Conservation (phyloP, 345 rosid genomes). For the Populus tremula region DNA sequence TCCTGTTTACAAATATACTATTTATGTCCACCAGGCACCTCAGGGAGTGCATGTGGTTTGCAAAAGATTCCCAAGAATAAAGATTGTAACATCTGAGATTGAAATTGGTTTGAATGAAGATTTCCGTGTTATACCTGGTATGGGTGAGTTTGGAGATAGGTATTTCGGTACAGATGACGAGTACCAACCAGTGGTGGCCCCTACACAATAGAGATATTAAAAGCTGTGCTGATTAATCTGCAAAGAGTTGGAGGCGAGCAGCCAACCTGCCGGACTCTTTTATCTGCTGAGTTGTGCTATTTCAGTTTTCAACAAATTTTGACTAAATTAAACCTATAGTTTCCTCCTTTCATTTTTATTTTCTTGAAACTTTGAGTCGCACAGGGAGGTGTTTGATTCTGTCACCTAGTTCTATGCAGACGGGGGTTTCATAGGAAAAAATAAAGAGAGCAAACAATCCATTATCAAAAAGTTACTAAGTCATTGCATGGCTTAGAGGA, state of each 20-base stretch:
- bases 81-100: constrained; percentile 98
- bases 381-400: background rate
- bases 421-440: constrained; percentile 10
- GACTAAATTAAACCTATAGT: constrained; percentile 24
- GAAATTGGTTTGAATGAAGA: constrained; percentile 86
- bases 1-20: constrained; percentile 1
- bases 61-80: constrained; percentile 79
- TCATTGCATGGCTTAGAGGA: constrained; percentile 3
- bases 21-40: constrained; percentile 66
- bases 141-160: constrained; percentile 98
- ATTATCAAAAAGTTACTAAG: background rate
- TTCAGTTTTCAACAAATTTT: constrained; percentile 42
- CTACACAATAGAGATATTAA: constrained; percentile 11
- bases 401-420: background rate
- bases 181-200: constrained; percentile 37
- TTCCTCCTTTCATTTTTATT: background rate
- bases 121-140: constrained; percentile 92
- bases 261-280: background rate
- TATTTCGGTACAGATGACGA: constrained; percentile 97
- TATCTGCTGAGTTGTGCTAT: background rate
- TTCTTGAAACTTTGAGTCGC: background rate
- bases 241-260: background rate
- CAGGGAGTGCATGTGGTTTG: constrained; percentile 97
- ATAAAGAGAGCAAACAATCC: constrained; percentile 16
- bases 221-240: constrained; percentile 6